These are phyloP conservation scores for Coelastrella sp. DNA, from an alignment of 139 green algal species.

Conservation along the genomic window DNA sequence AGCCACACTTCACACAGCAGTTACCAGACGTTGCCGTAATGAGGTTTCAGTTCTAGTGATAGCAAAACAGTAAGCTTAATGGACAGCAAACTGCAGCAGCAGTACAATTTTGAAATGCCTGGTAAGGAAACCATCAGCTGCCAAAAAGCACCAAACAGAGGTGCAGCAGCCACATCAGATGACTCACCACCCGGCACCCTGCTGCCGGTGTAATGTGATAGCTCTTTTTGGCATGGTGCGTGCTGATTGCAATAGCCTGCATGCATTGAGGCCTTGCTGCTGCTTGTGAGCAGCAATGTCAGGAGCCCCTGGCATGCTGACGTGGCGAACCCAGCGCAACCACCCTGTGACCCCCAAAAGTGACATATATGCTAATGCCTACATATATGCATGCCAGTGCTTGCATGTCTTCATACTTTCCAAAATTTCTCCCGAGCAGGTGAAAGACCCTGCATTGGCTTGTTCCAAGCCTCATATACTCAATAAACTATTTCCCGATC, in stretches of 20 bases:
- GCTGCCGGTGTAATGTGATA: neutral
- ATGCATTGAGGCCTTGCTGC: too few relatives aligned
- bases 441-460: slow-evolving; percentile 28
- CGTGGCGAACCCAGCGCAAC: neutral
- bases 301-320: neutral
- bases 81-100: neutral
- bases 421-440: slow-evolving; percentile 31
- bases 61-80: too few relatives aligned
- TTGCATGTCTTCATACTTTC: neutral
- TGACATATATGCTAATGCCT: neutral
- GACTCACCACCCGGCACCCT: neutral
- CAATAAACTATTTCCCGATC: neutral
- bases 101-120: neutral
- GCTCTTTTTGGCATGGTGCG: too few relatives aligned
- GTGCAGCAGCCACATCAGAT: slow-evolving; percentile 49
- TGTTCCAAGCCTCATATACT: slow-evolving; percentile 13
- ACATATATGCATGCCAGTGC: neutral
- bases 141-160: slow-evolving; percentile 73
- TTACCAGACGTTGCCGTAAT: too few relatives aligned
- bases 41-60: too few relatives aligned
- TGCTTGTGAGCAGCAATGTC: too few relatives aligned
- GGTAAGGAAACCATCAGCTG: neutral
- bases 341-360: neutral
- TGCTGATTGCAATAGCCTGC: too few relatives aligned
- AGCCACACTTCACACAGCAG: too few relatives aligned